Percentiles rank a stretch among this genome's conserved stretches.
Evolutionary conservation across 1,139 yeast species (phyloP).

Genomic region (Suhomyces bribrorum): DNA sequence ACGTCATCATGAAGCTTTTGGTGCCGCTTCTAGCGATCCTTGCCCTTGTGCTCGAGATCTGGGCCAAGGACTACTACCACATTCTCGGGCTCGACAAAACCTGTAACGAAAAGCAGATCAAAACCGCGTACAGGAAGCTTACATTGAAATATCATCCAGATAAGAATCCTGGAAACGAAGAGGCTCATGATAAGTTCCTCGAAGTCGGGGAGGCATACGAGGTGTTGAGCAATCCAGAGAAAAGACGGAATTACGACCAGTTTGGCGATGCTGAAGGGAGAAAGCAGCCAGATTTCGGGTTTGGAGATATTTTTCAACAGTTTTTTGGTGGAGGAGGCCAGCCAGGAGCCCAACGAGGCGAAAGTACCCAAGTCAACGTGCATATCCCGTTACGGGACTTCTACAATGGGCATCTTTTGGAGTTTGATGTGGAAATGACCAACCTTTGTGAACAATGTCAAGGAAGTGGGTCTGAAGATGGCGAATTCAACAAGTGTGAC

Average conservation of each 20-base stretch:
- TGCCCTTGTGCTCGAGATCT: slow-evolving; percentile 6
- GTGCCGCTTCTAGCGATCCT: slow-evolving; percentile 6
- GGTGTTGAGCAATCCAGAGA: slow-evolving; percentile 73
- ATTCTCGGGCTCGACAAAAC: slow-evolving; percentile 66
- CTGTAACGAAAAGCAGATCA: slow-evolving; percentile 81
- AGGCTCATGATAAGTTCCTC: slow-evolving; percentile 81
- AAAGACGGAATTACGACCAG: slow-evolving; percentile 69
- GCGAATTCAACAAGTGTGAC: slow-evolving; percentile 61
- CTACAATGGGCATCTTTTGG: slow-evolving; percentile 64
- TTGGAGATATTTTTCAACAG: slow-evolving; percentile 70
- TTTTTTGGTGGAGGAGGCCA: slow-evolving; percentile 62
- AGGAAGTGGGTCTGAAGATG: slow-evolving; percentile 86
- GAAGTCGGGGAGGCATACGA: slow-evolving; percentile 95
- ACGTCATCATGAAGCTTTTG: slow-evolving; percentile 6
- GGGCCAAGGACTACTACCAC: slow-evolving; percentile 35
- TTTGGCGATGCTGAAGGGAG: slow-evolving; percentile 80
- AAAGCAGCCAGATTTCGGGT: slow-evolving; percentile 30
- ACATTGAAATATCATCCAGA: slow-evolving; percentile 94
- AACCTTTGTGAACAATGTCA: slow-evolving; percentile 74
- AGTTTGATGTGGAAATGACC: slow-evolving; percentile 67
- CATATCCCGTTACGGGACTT: slow-evolving; percentile 63
- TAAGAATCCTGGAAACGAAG: slow-evolving; percentile 73
- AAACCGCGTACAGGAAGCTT: slow-evolving; percentile 79
- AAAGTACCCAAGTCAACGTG: slow-evolving; percentile 58
- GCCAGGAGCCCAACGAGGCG: slow-evolving; percentile 50